Base-by-base conservation (phyloP, 768 basidiomycete species). In the Russula abietina region DNA sequence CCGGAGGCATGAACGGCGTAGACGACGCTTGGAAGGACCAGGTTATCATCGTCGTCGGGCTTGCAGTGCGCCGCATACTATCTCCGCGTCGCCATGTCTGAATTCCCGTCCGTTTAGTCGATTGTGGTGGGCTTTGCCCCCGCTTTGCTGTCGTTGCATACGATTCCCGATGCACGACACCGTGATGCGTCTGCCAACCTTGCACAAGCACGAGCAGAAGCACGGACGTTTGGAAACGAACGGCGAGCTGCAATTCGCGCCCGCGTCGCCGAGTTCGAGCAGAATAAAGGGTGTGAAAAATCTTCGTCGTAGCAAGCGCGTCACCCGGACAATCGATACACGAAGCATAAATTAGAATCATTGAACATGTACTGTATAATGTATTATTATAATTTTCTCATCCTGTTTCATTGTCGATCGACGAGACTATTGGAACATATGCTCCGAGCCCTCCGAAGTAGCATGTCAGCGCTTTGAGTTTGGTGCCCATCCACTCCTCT, bases 401-500 rank as follows among this genome's bases (percentile, higher is more conserved):
- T 45, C n/a, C 12, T 32, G 50, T 49, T 26, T 49, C 16, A 26
- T 49, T 17, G 48, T 26, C 14, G 45, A 22, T 36, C 14, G 7
- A 16, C 28, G 7, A n/a, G n/a, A 30, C 10, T 36, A 30, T 54
- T 65, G 81, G 66, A 85, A 91, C 64, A 86, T 68, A 45, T 81
- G 71, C 58, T 84, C 85, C 69, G 48, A 98, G 75, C 14, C 92
- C 92, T 8, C 96, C 96, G 73, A 88, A 97, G 73, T 97, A 96
- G 72, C 91, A 94, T 1, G 93, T 97, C 57, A 98, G 74, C 0
- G 95, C 96, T 71, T 98, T 98, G 49, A 98, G 74, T 77, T 96
- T 96, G 11, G 79, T 79, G 2, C 93, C 88, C 87, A 92, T 96
- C 94, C 93, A 98, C 72, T 92, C 92, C 74, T 98, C 96, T 71